Base-by-base conservation (phyloP, 148 eudicot genomes). In the Pouteria glomerata region DNA sequence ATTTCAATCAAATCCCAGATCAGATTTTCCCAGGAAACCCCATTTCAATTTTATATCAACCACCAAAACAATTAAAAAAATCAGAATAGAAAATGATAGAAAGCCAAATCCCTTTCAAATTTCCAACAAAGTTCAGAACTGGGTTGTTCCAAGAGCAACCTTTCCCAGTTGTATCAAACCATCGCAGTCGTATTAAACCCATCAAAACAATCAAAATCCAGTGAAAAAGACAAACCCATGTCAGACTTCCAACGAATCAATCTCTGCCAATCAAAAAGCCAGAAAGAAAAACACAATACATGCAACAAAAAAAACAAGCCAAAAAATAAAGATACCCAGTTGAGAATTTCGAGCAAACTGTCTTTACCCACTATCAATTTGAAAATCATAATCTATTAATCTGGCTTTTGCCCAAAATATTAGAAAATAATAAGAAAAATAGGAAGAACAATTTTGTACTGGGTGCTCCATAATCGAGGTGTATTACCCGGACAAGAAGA, bases 151-250 rank as follows among this genome's bases (percentile, higher is more conserved):
- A 68, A 52, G 39, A 74, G 23, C 8, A 52, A 57, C 31, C 51
- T 70, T 39, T 63, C 30, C n/a, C 45, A 55, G n/a, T 35, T 41
- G 39, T 51, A 76, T 59, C 47, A 70, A 70, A 35, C 60, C n/a
- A n/a, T n/a, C n/a, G n/a, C n/a, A n/a, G n/a, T n/a, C n/a, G n/a
- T n/a, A n/a, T 55, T 34, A 69, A 26, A 33, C 30, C 30, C 33
- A 34, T 0, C 18, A 39, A 58, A 71, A 63, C 52, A 31, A 27
- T 52, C 12, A 26, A 58, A 52, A 63, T 26, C 31, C 48, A 62
- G 55, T 35, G 24, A 55, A 68, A 63, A 26, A 72, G 65, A 41
- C 41, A 79, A 70, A 57, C n/a, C 70, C 39, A 56, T 53, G 42
- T 50, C 69, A 74, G 29, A 57, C 57, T 58, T 71, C 77, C 59